Evolutionary conservation across 1,139 yeast genomes (phyloP).

Genomic region (Scheffersomyces titani): DNA sequence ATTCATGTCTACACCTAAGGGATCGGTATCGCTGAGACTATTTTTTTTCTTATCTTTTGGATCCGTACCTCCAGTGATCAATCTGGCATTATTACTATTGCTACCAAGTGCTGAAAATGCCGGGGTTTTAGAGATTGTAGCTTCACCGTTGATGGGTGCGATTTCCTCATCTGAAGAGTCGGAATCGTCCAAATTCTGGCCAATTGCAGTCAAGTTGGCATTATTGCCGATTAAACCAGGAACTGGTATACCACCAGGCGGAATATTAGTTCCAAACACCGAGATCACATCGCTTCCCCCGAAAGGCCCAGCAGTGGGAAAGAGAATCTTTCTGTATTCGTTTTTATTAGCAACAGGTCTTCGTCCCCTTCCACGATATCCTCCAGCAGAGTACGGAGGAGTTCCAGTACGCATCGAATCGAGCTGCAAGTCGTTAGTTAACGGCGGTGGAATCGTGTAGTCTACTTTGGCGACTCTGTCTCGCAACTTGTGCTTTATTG

Average conservation of each 20-base stretch:
- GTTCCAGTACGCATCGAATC: slow-evolving; percentile 16
- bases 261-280: slow-evolving; percentile 67
- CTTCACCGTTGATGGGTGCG: slow-evolving; percentile 40
- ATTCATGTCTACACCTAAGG: slow-evolving; percentile 90
- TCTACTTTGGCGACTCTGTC: slow-evolving; percentile 74
- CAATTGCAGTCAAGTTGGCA: slow-evolving; percentile 49
- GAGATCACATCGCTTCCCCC: slow-evolving; percentile 89
- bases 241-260: slow-evolving; percentile 49
- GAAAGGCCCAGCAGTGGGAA: slow-evolving; percentile 97
- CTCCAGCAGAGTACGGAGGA: slow-evolving; percentile 15
- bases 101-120: slow-evolving; percentile 17
- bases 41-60: slow-evolving; percentile 54
- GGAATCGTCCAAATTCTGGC: slow-evolving; percentile 53
- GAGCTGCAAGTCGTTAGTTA: slow-evolving; percentile 48
- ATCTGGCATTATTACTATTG: slow-evolving; percentile 22
- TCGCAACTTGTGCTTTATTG: slow-evolving; percentile 64
- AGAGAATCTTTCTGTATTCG: slow-evolving; percentile 61
- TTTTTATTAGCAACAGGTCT: slow-evolving; percentile 33
- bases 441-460: slow-evolving; percentile 86
- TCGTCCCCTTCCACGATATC: slow-evolving; percentile 27
- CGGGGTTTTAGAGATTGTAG: slow-evolving; percentile 30
- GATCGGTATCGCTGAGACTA: slow-evolving; percentile 88
- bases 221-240: slow-evolving; percentile 33
- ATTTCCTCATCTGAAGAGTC: slow-evolving; percentile 73
- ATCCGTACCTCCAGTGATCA: slow-evolving; percentile 36